Base-by-base conservation (phyloP, 169 alveolate genomes). In the Eimeria zaria region DNA sequence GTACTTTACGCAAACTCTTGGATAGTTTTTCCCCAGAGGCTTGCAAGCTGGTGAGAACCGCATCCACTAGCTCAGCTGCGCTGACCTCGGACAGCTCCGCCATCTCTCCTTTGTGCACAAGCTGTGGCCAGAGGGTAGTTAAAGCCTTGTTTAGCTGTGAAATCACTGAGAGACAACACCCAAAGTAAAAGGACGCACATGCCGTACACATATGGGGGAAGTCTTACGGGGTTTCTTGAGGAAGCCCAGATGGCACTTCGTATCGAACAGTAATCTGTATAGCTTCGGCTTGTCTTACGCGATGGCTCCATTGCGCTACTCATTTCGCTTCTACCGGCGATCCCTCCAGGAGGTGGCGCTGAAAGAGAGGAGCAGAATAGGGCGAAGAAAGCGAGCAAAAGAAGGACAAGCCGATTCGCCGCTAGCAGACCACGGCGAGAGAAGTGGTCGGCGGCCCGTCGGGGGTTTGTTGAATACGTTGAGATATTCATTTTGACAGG, bases 91-190 rank as follows among this genome's bases (percentile, higher is more conserved):
- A 62, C 1, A 87, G 30, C 81, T 58, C 93, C 60, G 16, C 93
- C 36, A 22, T 30, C 83, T 60, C 81, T 36, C 58, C 81, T 58
- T 87, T 33, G 30, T n/a, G 78, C 39, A 62, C 53, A 24, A 87
- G 78, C 51, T 58, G 62, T 8, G 93, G 78, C 93, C 93, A 87
- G 58, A 87, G 53, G 27, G 39, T 2, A 6, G 93, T 60, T 20
- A 87, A 11, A 33, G 64, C 83, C 20, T 62, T 39, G 81, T 87
- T 87, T 2, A 87, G n/a, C 62, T 16, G 27, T 62, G 93, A 87
- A 87, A 87, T 87, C 62, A 87, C 93, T 87, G 80, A 62, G 30
- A 33, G 36, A 36, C 76, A 84, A 9, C 41, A 58, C 14, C 33
- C 58, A 41, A 55, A 16, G 44, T 5, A 39, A 39, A 60, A 55